phyloP scores from a whole-genome alignment of 352 stramenopile genomes.

The Phytophthora citrophthora region DNA sequence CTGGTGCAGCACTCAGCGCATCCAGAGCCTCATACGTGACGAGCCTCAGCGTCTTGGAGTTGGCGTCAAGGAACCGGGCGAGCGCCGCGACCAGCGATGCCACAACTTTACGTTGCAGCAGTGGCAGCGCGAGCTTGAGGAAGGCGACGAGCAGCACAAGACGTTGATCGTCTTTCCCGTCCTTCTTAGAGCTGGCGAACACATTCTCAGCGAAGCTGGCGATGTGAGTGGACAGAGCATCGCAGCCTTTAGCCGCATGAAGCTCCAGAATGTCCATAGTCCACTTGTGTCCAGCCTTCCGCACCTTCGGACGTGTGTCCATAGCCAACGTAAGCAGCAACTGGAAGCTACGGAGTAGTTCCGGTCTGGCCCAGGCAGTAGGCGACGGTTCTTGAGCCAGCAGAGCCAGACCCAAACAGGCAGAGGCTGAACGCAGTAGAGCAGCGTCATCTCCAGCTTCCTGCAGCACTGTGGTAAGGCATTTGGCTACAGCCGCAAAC shows the following conservation, averaged over 20 bases:
- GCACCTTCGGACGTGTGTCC: slow-evolving; percentile 84
- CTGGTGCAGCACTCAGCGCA: slow-evolving; percentile 52
- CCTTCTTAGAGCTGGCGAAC: slow-evolving; percentile 49
- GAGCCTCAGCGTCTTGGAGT: slow-evolving; percentile 76
- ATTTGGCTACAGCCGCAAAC: slow-evolving; percentile 76
- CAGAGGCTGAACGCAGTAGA: slow-evolving; percentile 67
- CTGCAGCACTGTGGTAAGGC: slow-evolving; percentile 72
- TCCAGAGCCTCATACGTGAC: slow-evolving; percentile 84
- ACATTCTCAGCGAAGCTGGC: slow-evolving; percentile 89
- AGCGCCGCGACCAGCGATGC: slow-evolving; percentile 77
- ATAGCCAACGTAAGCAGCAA: slow-evolving; percentile 79
- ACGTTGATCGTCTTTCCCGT: slow-evolving; percentile 71
- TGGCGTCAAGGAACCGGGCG: slow-evolving; percentile 74
- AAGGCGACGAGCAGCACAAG: slow-evolving; percentile 85
- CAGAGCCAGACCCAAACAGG: slow-evolving; percentile 67
- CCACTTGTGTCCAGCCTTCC: slow-evolving; percentile 80
- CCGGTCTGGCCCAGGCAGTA: slow-evolving; percentile 65
- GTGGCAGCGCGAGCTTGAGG: slow-evolving; percentile 76
- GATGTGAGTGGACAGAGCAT: slow-evolving; percentile 87
- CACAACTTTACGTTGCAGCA: slow-evolving; percentile 85
- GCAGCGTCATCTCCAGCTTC: slow-evolving; percentile 67
- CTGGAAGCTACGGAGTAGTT: slow-evolving; percentile 81
- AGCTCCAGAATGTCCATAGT: slow-evolving; percentile 76
- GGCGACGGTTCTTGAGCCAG: slow-evolving; percentile 76
- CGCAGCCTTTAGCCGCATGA: slow-evolving; percentile 72